Evolutionary conservation across 805 yeast genomes (phyloP).

Genomic region (Pichia occidentalis): DNA sequence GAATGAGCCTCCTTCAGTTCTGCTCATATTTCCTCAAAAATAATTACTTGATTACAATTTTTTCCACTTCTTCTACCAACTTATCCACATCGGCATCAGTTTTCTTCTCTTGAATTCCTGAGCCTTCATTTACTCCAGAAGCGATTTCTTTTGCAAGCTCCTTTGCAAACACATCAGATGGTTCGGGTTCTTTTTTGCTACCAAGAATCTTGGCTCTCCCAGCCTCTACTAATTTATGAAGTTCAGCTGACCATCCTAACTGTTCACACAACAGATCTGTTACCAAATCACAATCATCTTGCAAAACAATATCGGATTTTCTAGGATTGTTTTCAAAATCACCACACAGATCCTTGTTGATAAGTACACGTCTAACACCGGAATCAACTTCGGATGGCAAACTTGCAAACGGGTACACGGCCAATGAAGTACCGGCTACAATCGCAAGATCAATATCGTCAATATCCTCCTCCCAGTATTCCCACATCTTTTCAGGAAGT

Average conservation of each 20-base stretch:
- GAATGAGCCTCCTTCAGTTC: too few relatives aligned
- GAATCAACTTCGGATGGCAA: slow-evolving; percentile 60
- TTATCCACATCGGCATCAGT: slow-evolving; percentile 8
- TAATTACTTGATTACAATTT: slow-evolving; percentile 8
- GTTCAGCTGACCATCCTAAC: slow-evolving; percentile 61
- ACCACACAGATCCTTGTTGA: slow-evolving; percentile 77
- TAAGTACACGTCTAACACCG: slow-evolving; percentile 49
- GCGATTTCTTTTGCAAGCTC: slow-evolving; percentile 13
- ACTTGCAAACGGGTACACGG: slow-evolving; percentile 86
- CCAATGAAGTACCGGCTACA: slow-evolving; percentile 88
- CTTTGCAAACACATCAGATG: slow-evolving; percentile 4
- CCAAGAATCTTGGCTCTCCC: slow-evolving; percentile 17
- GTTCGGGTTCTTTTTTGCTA: background rate
- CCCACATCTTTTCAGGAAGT: slow-evolving; percentile 65
- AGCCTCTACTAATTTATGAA: slow-evolving; percentile 35
- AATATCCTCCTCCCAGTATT: slow-evolving; percentile 53
- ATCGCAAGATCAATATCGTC: slow-evolving; percentile 59
- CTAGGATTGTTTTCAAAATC: slow-evolving; percentile 51
- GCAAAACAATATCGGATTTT: slow-evolving; percentile 50
- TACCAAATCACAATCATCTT: slow-evolving; percentile 62
- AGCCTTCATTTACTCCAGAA: background rate
- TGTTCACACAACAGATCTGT: slow-evolving; percentile 45
- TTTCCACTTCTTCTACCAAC: slow-evolving; percentile 9
- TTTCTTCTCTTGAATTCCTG: background rate
- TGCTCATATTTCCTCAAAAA: too few relatives aligned